Percentiles rank a stretch among this genome's conserved stretches.
phyloP scores from a whole-genome alignment of 2,329 filamentous ascomycete genomes.

The Fusarium subglutinans region DNA sequence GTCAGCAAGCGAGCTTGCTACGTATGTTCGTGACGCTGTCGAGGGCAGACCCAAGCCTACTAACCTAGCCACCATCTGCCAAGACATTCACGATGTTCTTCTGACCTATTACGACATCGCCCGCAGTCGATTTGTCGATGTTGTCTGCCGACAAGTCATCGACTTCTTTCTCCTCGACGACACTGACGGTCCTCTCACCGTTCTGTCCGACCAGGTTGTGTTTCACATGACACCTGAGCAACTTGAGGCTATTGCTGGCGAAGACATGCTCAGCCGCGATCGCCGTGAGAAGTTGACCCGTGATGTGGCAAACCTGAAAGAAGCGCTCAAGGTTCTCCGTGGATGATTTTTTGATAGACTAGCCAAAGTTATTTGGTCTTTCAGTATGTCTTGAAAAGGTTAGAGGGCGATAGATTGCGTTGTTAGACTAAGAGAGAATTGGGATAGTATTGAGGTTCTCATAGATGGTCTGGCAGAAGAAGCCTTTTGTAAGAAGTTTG shows the following conservation, averaged over 20 bases:
- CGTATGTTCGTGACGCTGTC: background rate
- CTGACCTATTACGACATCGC: slow-evolving; percentile 70
- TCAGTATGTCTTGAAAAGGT: background rate
- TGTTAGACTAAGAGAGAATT: background rate
- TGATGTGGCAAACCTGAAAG: slow-evolving; percentile 57
- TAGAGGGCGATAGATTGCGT: background rate
- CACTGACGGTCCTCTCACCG: slow-evolving; percentile 58
- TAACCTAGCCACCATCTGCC: slow-evolving; percentile 49
- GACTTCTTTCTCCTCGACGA: slow-evolving; percentile 63
- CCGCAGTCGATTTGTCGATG: slow-evolving; percentile 70
- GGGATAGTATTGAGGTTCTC: background rate
- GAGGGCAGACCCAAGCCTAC: background rate
- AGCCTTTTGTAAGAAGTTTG: background rate
- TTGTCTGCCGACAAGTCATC: slow-evolving; percentile 66
- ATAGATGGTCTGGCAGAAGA: background rate
- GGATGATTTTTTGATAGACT: background rate
- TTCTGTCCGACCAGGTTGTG: slow-evolving; percentile 63
- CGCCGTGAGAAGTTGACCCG: slow-evolving; percentile 54
- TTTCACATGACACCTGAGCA: slow-evolving; percentile 56
- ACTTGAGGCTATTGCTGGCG: slow-evolving; percentile 66
- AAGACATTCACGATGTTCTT: slow-evolving; percentile 69
- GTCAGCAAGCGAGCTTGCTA: background rate
- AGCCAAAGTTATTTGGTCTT: background rate
- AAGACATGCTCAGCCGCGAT: slow-evolving; percentile 56
- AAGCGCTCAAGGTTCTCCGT: slow-evolving; percentile 44